These are phyloP conservation scores for Aspergillus nomiae DNA, from an alignment of 2,329 filamentous ascomycete species.

Conservation along the genomic window DNA sequence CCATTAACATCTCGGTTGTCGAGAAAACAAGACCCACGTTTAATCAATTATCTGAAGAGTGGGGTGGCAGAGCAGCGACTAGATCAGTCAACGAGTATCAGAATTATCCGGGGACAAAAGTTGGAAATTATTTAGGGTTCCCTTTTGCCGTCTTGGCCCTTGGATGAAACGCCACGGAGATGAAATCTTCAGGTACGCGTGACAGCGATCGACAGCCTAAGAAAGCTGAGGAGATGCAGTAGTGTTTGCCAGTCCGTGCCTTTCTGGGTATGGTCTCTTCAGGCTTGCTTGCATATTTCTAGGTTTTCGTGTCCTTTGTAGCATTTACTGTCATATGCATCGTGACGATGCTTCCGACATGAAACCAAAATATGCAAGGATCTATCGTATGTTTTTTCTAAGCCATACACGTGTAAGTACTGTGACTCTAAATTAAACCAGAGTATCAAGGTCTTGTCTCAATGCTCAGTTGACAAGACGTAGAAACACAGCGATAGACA, in stretches of 20 bases:
- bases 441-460: neutral
- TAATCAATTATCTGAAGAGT: neutral
- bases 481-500: no score
- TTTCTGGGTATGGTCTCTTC: neutral
- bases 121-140: neutral
- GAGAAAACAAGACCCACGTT: neutral
- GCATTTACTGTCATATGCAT: neutral
- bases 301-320: neutral
- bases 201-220: neutral
- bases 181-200: slow-evolving; percentile 1
- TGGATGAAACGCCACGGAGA: slow-evolving; percentile 22
- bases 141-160: slow-evolving; percentile 7
- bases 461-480: neutral
- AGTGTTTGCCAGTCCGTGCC: neutral
- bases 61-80: neutral
- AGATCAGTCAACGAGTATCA: neutral
- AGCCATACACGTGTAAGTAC: no score
- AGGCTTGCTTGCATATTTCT: neutral
- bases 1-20: neutral
- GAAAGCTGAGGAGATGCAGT: neutral
- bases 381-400: neutral
- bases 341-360: neutral
- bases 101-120: neutral
- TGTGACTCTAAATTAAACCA: no score
- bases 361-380: neutral